Evolutionary conservation across 768 basidiomycete species (phyloP), one percentile per base, ranked within the genome.

Genomic region (Candolleomyces aberdarensis): DNA sequence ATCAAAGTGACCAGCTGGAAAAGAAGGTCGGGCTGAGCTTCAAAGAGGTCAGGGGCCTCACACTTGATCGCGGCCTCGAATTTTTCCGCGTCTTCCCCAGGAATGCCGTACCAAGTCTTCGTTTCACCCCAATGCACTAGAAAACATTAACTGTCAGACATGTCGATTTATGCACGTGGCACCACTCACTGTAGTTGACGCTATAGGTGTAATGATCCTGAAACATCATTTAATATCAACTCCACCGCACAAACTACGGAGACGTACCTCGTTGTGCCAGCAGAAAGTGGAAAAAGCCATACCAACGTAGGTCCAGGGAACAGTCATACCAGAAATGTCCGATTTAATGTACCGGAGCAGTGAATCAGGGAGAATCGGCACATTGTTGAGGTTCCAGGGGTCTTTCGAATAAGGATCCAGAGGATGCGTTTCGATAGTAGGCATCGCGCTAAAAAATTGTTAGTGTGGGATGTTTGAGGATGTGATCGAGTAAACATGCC

Each of bases 261-360:
- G 63, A 68, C 78, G 59, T 67, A 91, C 92, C 85, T 94, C 96
- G 69, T 99, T 99, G 76, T 99, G 97, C 97, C 97, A 99, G 72
- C 96, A 98, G 74, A 99, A 99, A 3, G 97, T 96, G 14, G 96
- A 96, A 72, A 99, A 99, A 17, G 94, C 82, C 96, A 98, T 98
- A 51, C 97, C 97, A 63, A 98, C 94, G 72, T 99, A 99, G 41
- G 93, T 97, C 96, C 95, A 98, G 11, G 96, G 96, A 10, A 98
- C 94, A 1, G 96, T 98, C 96, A 99, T 99, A 14, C 97, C 97
- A 57, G 96, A 98, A 58, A 99, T 97, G 72, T 98, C 96, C 4
- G 94, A 96, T 75, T 98, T 97, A 78, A 99, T 97, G 74, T 89
- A 99, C 13, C 97, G 91, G 39, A 99, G 83, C 11, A 99, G 84